A percentile compares a stretch with the other conserved stretches of the same genome.
phyloP scores from a whole-genome alignment of 148 eudicot genomes.

The Cornus controversa region DNA sequence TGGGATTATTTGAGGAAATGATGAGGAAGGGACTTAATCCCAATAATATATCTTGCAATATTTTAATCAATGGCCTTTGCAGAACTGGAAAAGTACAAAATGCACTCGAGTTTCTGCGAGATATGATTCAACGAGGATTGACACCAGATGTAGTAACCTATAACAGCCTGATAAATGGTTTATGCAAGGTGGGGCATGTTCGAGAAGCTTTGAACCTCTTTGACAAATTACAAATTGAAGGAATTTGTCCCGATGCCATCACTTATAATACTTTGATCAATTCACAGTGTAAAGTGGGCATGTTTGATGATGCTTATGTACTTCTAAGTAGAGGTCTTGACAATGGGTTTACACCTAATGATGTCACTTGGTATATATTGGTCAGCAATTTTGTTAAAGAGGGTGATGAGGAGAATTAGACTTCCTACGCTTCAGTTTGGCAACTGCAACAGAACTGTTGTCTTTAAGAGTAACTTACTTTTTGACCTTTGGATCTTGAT shows the following conservation, averaged over 20 bases:
- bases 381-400: conserved; percentile 40
- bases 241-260: conserved; percentile 63
- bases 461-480: background rate
- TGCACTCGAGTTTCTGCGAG: conserved; percentile 67
- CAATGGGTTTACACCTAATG: conserved; percentile 67
- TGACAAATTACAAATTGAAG: conserved; percentile 60
- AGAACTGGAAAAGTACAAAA: conserved; percentile 54
- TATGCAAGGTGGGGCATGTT: conserved; percentile 59
- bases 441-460: conserved; percentile 1
- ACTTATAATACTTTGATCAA: conserved; percentile 78
- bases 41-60: conserved; percentile 64
- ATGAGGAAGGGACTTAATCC: conserved; percentile 49
- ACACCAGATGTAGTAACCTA: conserved; percentile 86
- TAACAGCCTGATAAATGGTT: conserved; percentile 75
- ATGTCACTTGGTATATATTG: conserved; percentile 73
- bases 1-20: conserved; percentile 87
- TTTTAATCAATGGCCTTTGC: conserved; percentile 72
- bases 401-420: conserved; percentile 23
- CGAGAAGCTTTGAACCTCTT: conserved; percentile 70
- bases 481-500: background rate
- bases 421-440: conserved; percentile 17
- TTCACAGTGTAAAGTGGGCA: conserved; percentile 56
- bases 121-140: conserved; percentile 65
- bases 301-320: conserved; percentile 62
- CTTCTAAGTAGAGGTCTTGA: conserved; percentile 61